Evolutionary conservation across 495 filamentous ascomycete genomes (phyloP).

Genomic region (Penicillium lagena): DNA sequence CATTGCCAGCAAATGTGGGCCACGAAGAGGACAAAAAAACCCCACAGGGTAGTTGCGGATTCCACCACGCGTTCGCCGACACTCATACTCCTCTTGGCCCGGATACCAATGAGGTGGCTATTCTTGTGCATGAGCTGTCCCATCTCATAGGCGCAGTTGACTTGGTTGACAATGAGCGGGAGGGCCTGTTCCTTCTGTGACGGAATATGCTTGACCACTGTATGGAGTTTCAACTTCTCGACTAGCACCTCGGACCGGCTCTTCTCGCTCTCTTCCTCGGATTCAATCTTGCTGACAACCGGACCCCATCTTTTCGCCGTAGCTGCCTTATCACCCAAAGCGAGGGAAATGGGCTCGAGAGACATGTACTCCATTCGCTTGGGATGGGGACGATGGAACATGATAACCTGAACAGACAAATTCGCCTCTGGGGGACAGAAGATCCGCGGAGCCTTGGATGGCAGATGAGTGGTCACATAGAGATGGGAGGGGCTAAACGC

Average conservation of each 20-base stretch:
- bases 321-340: conserved; percentile 67
- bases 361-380: conserved; percentile 96
- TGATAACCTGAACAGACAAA: conserved; percentile 74
- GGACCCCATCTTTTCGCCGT: conserved; percentile 19
- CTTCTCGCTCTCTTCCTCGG: conserved; percentile 56
- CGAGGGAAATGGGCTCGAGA: conserved; percentile 78
- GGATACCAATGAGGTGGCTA: conserved; percentile 69
- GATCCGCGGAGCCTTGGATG: conserved; percentile 59
- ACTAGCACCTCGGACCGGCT: conserved; percentile 57
- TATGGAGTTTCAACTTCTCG: conserved; percentile 87
- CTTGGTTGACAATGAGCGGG: conserved; percentile 80
- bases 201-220: conserved; percentile 65
- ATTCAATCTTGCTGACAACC: conserved; percentile 25
- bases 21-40: conserved; percentile 60
- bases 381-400: conserved; percentile 83
- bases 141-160: conserved; percentile 93
- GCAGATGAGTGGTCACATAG: conserved; percentile 52
- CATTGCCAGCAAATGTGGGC: conserved; percentile 69
- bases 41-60: conserved; percentile 79
- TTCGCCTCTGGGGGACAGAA: conserved; percentile 56
- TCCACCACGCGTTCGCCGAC: conserved; percentile 94
- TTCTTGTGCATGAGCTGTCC: conserved; percentile 81
- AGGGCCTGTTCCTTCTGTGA: conserved; percentile 81
- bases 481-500: conserved; percentile 66
- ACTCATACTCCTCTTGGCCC: conserved; percentile 77